These are phyloP conservation scores for Trichoderma citrinoviride DNA, from an alignment of 2,329 filamentous ascomycete species.

Conservation along the genomic window DNA sequence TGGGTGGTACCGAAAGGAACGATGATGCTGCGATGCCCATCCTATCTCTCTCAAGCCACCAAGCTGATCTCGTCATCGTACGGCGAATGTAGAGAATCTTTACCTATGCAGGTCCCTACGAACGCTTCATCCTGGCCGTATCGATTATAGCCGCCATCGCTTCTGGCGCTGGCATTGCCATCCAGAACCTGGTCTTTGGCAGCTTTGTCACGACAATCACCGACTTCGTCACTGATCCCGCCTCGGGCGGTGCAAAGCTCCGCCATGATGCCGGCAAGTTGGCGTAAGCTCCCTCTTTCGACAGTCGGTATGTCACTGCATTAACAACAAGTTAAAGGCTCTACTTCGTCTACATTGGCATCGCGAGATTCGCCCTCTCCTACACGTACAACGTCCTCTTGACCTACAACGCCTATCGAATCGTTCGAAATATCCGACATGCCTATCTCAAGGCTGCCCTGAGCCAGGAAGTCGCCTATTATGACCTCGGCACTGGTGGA, in stretches of 20 bases:
- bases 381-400: slow-evolving; percentile 47
- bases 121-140: slow-evolving; percentile 1
- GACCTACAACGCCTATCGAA: slow-evolving; percentile 50
- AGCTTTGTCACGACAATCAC: slow-evolving; percentile 38
- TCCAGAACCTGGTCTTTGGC: slow-evolving; percentile 42
- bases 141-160: slow-evolving; percentile 34
- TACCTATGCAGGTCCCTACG: not conserved
- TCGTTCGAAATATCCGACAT: slow-evolving; percentile 48
- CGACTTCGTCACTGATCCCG: slow-evolving; percentile 31
- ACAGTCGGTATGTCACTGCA: slow-evolving; percentile 33
- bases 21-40: not conserved
- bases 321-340: slow-evolving; percentile 43
- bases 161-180: slow-evolving; percentile 39
- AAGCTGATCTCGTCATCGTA: not conserved
- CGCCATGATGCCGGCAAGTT: slow-evolving; percentile 33
- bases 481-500: slow-evolving; percentile 43
- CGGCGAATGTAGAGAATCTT: slow-evolving; percentile 14
- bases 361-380: slow-evolving; percentile 50
- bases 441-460: slow-evolving; percentile 51
- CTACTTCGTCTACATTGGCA: slow-evolving; percentile 58
- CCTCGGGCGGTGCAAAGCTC: slow-evolving; percentile 30
- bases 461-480: slow-evolving; percentile 50
- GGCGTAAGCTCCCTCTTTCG: slow-evolving; percentile 28
- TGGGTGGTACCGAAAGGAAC: too few species aligned
- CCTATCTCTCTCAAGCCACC: not conserved